phyloP scores from a whole-genome alignment of 2,329 filamentous ascomycete species.

The Zymoseptoria passerinii region DNA sequence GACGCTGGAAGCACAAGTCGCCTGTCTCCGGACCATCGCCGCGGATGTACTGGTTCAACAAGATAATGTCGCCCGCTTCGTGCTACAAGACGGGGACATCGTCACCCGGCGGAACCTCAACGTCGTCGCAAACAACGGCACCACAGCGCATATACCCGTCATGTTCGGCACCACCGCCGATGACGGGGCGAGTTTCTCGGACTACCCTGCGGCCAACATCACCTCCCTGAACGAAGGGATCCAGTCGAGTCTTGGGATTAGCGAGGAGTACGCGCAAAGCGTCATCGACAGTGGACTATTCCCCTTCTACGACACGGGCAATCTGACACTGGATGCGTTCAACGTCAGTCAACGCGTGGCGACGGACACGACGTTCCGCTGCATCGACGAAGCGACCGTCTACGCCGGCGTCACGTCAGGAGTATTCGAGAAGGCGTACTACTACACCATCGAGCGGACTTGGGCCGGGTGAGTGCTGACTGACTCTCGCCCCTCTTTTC shows the following conservation, averaged over 20 bases:
- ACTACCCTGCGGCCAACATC: constrained; percentile 39
- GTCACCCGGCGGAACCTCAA: constrained; percentile 45
- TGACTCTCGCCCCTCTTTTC: background rate
- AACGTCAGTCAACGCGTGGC: constrained; percentile 47
- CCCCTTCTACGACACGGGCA: constrained; percentile 41
- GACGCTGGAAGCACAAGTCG: constrained; percentile 40
- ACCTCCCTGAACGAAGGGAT: constrained; percentile 38
- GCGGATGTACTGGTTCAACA: constrained; percentile 35
- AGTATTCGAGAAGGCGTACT: constrained; percentile 46
- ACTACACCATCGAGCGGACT: constrained; percentile 53
- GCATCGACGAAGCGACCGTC: constrained; percentile 51
- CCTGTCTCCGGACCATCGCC: constrained; percentile 45
- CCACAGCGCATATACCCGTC: constrained; percentile 44
- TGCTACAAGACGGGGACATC: constrained; percentile 52
- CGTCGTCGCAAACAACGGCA: constrained; percentile 35
- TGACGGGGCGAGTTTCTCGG: constrained; percentile 49
- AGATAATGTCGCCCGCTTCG: constrained; percentile 41
- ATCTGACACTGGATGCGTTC: constrained; percentile 48
- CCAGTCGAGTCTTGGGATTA: constrained; percentile 40
- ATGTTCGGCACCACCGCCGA: constrained; percentile 50
- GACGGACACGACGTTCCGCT: constrained; percentile 53
- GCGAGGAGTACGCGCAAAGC: constrained; percentile 30
- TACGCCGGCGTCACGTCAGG: constrained; percentile 41
- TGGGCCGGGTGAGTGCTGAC: constrained; percentile 32
- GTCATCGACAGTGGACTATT: constrained; percentile 43